These are phyloP conservation scores for Pseudogymnoascus sp. DNA, from an alignment of 2,329 filamentous ascomycete species.

Conservation along the genomic window DNA sequence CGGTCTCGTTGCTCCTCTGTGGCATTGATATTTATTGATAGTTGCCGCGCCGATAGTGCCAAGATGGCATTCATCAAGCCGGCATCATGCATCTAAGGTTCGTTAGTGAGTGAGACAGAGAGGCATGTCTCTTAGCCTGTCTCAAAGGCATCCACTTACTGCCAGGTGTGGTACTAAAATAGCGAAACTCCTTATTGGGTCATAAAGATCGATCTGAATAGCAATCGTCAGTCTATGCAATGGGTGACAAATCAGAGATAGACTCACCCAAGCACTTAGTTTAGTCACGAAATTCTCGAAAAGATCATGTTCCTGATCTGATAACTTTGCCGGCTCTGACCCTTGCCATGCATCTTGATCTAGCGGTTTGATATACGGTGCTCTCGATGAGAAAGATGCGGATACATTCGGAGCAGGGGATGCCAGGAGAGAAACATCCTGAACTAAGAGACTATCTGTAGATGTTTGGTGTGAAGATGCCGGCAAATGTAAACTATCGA, in stretches of 20 bases:
- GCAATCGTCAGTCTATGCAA: neutral
- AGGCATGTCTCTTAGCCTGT: neutral
- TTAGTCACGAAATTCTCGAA: conserved; percentile 21
- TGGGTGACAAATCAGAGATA: neutral
- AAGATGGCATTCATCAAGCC: conserved; percentile 50
- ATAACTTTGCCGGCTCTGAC: conserved; percentile 15
- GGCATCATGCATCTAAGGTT: conserved; percentile 38
- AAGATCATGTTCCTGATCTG: conserved; percentile 18
- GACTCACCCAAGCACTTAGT: conserved; percentile 20
- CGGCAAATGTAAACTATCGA: neutral
- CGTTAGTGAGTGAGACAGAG: conserved; percentile 9
- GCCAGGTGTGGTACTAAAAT: conserved; percentile 29
- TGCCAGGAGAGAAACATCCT: neutral
- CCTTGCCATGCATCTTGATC: conserved; percentile 18
- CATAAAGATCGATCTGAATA: conserved; percentile 27
- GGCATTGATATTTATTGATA: conserved; percentile 31
- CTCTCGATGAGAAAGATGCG: neutral
- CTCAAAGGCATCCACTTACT: conserved; percentile 11
- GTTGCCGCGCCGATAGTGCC: conserved; percentile 45
- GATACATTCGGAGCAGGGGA: neutral
- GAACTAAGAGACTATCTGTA: neutral
- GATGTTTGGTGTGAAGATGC: neutral
- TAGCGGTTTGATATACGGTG: conserved; percentile 12
- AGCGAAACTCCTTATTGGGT: conserved; percentile 28
- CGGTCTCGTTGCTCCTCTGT: conserved; percentile 24